Conservation (phyloP, 2,329 filamentous ascomycete species). For the Fusarium transvaalense region DNA sequence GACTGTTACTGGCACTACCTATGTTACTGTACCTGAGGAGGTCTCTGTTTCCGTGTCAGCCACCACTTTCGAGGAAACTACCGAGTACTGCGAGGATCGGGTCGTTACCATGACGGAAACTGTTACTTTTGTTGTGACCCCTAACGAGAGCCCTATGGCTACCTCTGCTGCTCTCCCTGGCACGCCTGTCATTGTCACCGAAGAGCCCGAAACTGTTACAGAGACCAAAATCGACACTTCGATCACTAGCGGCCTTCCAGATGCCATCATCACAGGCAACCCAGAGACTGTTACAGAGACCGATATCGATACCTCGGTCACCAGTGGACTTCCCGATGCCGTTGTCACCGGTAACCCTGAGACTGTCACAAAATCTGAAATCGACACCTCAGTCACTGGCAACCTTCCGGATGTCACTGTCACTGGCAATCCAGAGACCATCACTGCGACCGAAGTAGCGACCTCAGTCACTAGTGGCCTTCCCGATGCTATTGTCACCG, state of each 20-base stretch:
- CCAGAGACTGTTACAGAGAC: slow-evolving; percentile 50
- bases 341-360: slow-evolving; percentile 43
- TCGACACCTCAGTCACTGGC: slow-evolving; percentile 42
- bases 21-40: slow-evolving; percentile 47
- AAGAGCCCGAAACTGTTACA: slow-evolving; percentile 51
- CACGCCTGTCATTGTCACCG: slow-evolving; percentile 44
- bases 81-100: slow-evolving; percentile 41
- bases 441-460: slow-evolving; percentile 45
- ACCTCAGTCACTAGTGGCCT: slow-evolving; percentile 35
- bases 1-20: slow-evolving; percentile 48
- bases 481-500: slow-evolving; percentile 47
- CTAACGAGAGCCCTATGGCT: slow-evolving; percentile 26
- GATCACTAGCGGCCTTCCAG: slow-evolving; percentile 49
- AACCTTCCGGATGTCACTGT: slow-evolving; percentile 42
- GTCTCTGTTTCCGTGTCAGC: slow-evolving; percentile 45
- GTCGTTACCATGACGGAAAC: slow-evolving; percentile 45
- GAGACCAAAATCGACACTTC: slow-evolving; percentile 48
- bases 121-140: slow-evolving; percentile 49
- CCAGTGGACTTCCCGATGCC: slow-evolving; percentile 42
- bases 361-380: slow-evolving; percentile 48
- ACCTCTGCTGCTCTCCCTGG: slow-evolving; percentile 42
- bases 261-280: slow-evolving; percentile 51
- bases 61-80: slow-evolving; percentile 41
- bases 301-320: slow-evolving; percentile 37
- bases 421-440: slow-evolving; percentile 46